Evolutionary conservation across 805 yeast genomes (phyloP), one percentile per base, ranked within the genome.

Genomic region (Sugiyamaella floridensis): DNA sequence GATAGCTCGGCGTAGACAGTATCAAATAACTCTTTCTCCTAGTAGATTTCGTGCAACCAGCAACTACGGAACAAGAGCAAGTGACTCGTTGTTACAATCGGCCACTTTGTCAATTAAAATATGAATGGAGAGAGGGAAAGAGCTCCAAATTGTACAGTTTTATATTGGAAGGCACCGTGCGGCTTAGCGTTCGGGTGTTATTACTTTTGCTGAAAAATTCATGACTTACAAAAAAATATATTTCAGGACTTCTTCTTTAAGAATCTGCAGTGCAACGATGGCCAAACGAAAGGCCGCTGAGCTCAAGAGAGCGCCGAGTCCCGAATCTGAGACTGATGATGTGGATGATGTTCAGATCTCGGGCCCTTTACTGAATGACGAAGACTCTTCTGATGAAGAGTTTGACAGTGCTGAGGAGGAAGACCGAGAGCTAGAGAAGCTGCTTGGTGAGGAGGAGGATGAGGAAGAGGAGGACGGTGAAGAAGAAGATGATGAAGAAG

Each of bases 401-500:
- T 63, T 51, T 2, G 63, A 53, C 22, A 57, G 53, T 14, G 65
- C 57, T 2, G 61, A 53, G 11, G 62, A 58, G 37, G 60, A 60
- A 4, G 64, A 59, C 14, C 57, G 63, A 48, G 62, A 61, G 28
- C 63, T 52, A 5, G 63, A 57, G 15, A 62, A 61, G 4, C 62
- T 63, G 7, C 57, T 63, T 8, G 52, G 49, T 6, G 41, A 40
- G 18, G 47, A 45, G 19, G 47, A 45, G 19, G 57, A 54, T 10
- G 57, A 56, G 48, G 42, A 58, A 53, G 43, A 57, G 49, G 53
- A 53, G 15, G 53, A 28, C 18, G 49, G 37, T 8, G 55, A 49
- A 61, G 48, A 71, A 70, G 49, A 69, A 64, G 59, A 55, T 15
- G 59, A 56, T 5, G 58, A 54, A 5, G 64, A 58, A 11, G 63